phyloP scores from a whole-genome alignment of 2,329 filamentous ascomycete genomes.

The Apiospora kogelbergensis region DNA sequence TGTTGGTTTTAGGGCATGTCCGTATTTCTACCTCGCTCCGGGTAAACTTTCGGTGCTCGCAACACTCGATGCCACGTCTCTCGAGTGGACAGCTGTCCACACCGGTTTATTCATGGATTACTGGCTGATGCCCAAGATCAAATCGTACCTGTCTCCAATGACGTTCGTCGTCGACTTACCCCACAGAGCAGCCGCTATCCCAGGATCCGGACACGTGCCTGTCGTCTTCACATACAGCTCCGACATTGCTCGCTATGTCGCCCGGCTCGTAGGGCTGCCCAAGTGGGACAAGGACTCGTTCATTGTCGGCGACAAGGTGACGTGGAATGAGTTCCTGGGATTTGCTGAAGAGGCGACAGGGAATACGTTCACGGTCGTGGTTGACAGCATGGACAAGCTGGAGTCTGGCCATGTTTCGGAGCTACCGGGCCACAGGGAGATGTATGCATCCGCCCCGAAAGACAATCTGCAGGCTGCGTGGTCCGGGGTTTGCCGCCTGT shows the following conservation, averaged over 20 bases:
- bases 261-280: constrained; percentile 37
- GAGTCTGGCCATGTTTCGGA: not conserved
- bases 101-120: constrained; percentile 48
- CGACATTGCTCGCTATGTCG: constrained; percentile 49
- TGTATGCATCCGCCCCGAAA: not conserved
- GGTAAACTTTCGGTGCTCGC: constrained; percentile 16
- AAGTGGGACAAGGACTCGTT: constrained; percentile 42
- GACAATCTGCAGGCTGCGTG: not conserved
- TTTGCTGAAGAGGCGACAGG: constrained; percentile 35
- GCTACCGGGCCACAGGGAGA: not conserved
- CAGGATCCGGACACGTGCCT: constrained; percentile 44
- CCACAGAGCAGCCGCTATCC: constrained; percentile 45
- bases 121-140: constrained; percentile 37
- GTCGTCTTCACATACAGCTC: constrained; percentile 47
- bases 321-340: constrained; percentile 44
- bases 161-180: constrained; percentile 44
- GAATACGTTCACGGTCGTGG: not conserved
- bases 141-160: constrained; percentile 38
- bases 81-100: constrained; percentile 39
- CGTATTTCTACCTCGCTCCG: constrained; percentile 8
- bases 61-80: constrained; percentile 30
- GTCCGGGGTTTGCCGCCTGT: not conserved
- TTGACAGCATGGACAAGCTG: not conserved
- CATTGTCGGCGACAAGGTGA: constrained; percentile 40
- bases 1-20: not conserved